Base-by-base conservation (phyloP, 768 basidiomycete genomes). In the Suillus subalutaceus region DNA sequence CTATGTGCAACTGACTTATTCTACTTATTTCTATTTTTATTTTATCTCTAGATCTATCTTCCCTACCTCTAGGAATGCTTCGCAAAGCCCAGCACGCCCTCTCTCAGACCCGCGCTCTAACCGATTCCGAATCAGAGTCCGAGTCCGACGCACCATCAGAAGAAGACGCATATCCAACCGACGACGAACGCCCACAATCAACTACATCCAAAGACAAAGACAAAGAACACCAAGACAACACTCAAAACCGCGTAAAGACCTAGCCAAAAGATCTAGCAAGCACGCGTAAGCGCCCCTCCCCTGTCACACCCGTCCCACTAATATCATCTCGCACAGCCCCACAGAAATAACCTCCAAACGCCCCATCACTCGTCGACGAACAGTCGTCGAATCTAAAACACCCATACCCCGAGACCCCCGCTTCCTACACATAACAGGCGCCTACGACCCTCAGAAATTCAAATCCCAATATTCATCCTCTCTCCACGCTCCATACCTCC, bases 351-450 rank as follows among this genome's bases (percentile, higher is more conserved):
- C 91, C 18, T 94, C 95, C 0, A 97, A 96, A 76, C 86, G 85
- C 70, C 93, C 93, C 1, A 92, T 96, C 18, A 86, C 90, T 7
- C 86, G 96, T 26, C 83, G 83, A 63, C 80, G 94, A 65, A 81
- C 81, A 12, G 89, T 92, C 0, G 84, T 95, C 5, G 90, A 94
- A 69, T 82, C 86, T 16, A 82, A 85, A 46, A 85, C 88, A 67
- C 73, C 83, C 52, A 94, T 93, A 77, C 75, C 88, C 16, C 87
- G 95, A 38, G 96, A 98, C 78, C 96, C 96, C 1, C 87, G 96
- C 57, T 98, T 98, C 78, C 80, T 91, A 35, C 83, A 88, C 35
- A 78, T 91, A 10, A 82, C 90, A 16, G 94, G 94, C 16, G 82
- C 86, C 67, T 88, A 90, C 69, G 86, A 89, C 18, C 71, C 83